Evolutionary conservation across 2,329 filamentous ascomycete genomes (phyloP).

Genomic region (Hirsutella thompsonii): DNA sequence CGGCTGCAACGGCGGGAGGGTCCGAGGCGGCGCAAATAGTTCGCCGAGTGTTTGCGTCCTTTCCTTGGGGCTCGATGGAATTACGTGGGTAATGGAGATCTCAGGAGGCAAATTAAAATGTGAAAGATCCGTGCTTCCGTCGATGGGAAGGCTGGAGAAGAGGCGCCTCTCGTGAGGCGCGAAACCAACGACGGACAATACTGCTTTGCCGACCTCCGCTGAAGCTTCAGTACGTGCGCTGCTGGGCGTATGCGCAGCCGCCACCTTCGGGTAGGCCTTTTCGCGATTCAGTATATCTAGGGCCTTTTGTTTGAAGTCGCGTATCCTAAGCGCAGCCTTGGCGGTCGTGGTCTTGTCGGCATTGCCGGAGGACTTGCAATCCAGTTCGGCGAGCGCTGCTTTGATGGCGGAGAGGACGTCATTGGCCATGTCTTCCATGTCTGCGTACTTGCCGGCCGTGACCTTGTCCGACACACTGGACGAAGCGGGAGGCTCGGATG

Average conservation of each 20-base stretch:
- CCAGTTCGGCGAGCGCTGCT: conserved; percentile 34
- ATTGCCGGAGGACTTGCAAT: conserved; percentile 17
- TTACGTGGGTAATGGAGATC: conserved; percentile 36
- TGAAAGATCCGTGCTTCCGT: conserved; percentile 16
- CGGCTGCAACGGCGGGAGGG: conserved; percentile 52
- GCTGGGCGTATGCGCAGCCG: conserved; percentile 22
- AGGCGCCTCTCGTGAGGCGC: conserved; percentile 64
- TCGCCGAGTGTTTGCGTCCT: conserved; percentile 57
- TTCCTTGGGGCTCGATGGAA: conserved; percentile 23
- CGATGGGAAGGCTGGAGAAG: conserved; percentile 64
- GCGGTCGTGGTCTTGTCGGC: conserved; percentile 16
- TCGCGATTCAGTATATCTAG: conserved; percentile 51
- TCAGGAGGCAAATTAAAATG: conserved; percentile 56
- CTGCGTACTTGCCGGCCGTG: conserved; percentile 36
- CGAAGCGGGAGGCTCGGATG: conserved; percentile 27
- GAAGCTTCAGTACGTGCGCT: conserved; percentile 24
- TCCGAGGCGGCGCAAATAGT: conserved; percentile 55
- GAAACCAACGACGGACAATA: conserved; percentile 67
- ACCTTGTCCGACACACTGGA: conserved; percentile 42
- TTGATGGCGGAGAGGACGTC: conserved; percentile 39
- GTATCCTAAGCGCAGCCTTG: conserved; percentile 29
- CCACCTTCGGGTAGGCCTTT: conserved; percentile 32
- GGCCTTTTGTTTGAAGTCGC: conserved; percentile 48
- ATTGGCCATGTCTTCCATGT: conserved; percentile 51
- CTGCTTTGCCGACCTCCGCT: conserved; percentile 33